Evolutionary conservation across 2,329 filamentous ascomycete genomes (phyloP).

Genomic region (Exophiala oligosperma): DNA sequence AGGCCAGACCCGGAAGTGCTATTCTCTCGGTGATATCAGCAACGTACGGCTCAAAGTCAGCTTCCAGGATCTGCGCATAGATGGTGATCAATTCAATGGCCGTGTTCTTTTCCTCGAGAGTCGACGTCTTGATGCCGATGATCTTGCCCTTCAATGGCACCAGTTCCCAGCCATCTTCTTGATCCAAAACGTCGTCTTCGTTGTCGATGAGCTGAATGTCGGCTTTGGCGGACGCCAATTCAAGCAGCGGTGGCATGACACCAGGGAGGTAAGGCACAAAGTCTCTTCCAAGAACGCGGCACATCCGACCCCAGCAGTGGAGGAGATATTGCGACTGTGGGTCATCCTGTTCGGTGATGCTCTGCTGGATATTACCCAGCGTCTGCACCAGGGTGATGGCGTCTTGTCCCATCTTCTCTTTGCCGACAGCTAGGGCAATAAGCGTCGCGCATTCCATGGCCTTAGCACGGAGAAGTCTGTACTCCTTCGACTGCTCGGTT

Average conservation of each 20-base stretch:
- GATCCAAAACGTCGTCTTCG: constrained; percentile 87
- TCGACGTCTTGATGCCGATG: constrained; percentile 96
- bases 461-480: constrained; percentile 86
- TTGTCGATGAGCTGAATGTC: constrained; percentile 96
- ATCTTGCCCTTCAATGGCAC: constrained; percentile 97
- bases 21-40: constrained; percentile 95
- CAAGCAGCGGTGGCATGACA: constrained; percentile 90
- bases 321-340: constrained; percentile 95
- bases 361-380: constrained; percentile 79
- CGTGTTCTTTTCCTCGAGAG: constrained; percentile 98
- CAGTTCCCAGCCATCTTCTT: constrained; percentile 96
- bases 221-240: constrained; percentile 90
- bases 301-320: constrained; percentile 99
- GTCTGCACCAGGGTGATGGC: constrained; percentile 85
- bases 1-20: constrained; percentile 86
- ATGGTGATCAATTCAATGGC: constrained; percentile 98
- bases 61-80: constrained; percentile 94
- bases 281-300: constrained; percentile 83
- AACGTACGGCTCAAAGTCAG: constrained; percentile 87
- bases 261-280: constrained; percentile 90
- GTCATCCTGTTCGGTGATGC: constrained; percentile 86
- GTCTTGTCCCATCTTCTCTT: constrained; percentile 85
- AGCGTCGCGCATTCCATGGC: constrained; percentile 98
- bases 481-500: constrained; percentile 90
- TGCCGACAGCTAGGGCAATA: constrained; percentile 89